Evolutionary conservation across 192 early-diverging fungal species (phyloP).

Genomic region (Backusella tarrabulga): DNA sequence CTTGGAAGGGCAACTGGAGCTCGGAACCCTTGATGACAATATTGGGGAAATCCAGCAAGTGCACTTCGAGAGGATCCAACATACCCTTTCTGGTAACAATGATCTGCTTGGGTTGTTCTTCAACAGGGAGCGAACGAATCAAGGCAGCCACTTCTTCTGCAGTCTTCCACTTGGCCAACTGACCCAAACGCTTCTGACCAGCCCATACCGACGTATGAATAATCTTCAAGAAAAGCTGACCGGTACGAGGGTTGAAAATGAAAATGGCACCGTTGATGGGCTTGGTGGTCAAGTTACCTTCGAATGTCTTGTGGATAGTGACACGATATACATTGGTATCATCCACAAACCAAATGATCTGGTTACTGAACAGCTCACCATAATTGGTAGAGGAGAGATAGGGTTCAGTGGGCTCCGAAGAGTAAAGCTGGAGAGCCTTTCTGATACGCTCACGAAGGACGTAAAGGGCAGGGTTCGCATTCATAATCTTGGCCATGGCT

Average conservation of each 20-base stretch:
- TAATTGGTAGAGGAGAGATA: slow-evolving; percentile 95
- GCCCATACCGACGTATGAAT: slow-evolving; percentile 99
- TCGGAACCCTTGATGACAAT: slow-evolving; percentile 98
- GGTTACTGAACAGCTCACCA: slow-evolving; percentile 95
- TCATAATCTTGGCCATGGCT: slow-evolving; percentile 99
- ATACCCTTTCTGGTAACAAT: slow-evolving; percentile 99
- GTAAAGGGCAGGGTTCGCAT: slow-evolving; percentile 96
- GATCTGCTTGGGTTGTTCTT: slow-evolving; percentile 99
- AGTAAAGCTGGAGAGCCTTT: slow-evolving; percentile 98
- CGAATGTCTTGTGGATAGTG: slow-evolving; percentile 99
- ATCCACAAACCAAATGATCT: slow-evolving; percentile 99
- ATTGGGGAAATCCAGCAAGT: slow-evolving; percentile 97
- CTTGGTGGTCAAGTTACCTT: slow-evolving; percentile 99
- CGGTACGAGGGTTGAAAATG: slow-evolving; percentile 98
- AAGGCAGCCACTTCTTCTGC: slow-evolving; percentile 99
- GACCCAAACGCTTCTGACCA: slow-evolving; percentile 98
- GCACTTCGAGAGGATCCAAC: slow-evolving; percentile 98
- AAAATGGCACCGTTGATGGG: slow-evolving; percentile 99
- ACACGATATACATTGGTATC: slow-evolving; percentile 99
- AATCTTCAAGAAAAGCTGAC: slow-evolving; percentile 98
- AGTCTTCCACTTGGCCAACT: slow-evolving; percentile 99
- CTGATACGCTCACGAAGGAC: slow-evolving; percentile 97
- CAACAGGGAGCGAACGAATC: slow-evolving; percentile 96
- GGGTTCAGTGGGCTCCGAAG: slow-evolving; percentile 97
- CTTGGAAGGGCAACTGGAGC: slow-evolving; percentile 97